Base-by-base conservation (phyloP, 2,329 filamentous ascomycete species). In the Diaporthe humulicola region DNA sequence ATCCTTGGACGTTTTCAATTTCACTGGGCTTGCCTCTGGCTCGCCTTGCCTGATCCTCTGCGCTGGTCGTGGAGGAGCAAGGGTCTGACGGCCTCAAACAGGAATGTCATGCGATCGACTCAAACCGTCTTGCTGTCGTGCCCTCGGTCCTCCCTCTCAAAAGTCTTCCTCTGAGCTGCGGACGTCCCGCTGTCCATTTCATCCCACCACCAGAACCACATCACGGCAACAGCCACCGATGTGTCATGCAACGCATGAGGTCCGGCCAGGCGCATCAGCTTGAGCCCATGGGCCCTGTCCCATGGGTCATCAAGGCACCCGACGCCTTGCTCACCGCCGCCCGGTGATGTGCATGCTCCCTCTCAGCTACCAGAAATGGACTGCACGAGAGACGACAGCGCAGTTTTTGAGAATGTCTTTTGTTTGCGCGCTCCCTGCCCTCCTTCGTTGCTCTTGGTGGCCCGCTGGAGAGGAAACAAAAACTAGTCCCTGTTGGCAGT, bases 391-490 rank as follows among this genome's bases (percentile, higher is more conserved):
- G 90, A 92, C 81, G 89, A 90, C 64, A 90, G 87, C 87, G 91
- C 94, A 95, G 91, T 91, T 98, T 98, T 98, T 98, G 89, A 88
- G 89, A 95, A 97, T 93, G 95, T 96, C 85, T 91, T 98, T 98
- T 98, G 94, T 93, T 90, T 94, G 94, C 89, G 92, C 88, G 87
- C 81, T 86, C 87, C 15, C 45, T 85, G 92, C 93, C 93, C 91
- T 92, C 90, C 90, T 84, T 82, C 82, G 80, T 82, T 80, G 81
- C 79, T 72, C 79, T 71, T 42, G 30, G 69, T 76, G 79, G 80
- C 80, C 77, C 79, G 82, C 80, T 81, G 91, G 91, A 92, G 93
- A 92, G 94, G 93, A 96, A 93, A 87, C 93, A 98, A 98, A 98
- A 95, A 97, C 94, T 87, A 92, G 93, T 98, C 95, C 93, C 88